Percentiles rank a stretch among this genome's conserved stretches.
Evolutionary conservation across 2,329 filamentous ascomycete genomes (phyloP).

Genomic region (Clonostachys byssicola): DNA sequence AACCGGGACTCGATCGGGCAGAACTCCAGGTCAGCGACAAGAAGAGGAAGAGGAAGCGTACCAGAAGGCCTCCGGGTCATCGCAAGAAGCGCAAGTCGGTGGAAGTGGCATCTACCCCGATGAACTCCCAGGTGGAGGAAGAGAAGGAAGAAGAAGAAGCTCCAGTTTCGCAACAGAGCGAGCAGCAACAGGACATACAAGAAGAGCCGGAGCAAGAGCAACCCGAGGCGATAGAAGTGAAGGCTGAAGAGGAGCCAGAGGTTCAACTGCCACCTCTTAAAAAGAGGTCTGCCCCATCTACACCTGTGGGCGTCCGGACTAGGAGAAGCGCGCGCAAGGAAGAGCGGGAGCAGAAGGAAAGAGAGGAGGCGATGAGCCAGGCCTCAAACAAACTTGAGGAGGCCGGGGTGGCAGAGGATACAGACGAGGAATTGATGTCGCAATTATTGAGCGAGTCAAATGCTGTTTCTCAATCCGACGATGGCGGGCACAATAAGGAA

Average conservation of each 20-base stretch:
- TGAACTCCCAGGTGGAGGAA: too few species aligned
- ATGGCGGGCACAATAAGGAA: background rate
- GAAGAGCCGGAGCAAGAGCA: too few species aligned
- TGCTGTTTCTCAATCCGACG: conserved; percentile 26
- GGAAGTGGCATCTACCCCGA: background rate
- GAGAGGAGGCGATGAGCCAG: conserved; percentile 8
- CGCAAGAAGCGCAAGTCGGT: conserved; percentile 20
- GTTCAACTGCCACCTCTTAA: background rate
- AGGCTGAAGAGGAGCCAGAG: too few species aligned
- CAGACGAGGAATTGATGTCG: conserved; percentile 34
- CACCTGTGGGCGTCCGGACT: background rate
- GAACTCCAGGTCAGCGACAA: conserved; percentile 7
- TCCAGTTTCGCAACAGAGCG: background rate
- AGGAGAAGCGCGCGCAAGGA: conserved; percentile 1
- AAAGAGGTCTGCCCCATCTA: background rate
- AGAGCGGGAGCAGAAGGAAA: conserved; percentile 1
- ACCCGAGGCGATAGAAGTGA: too few species aligned
- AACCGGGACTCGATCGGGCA: background rate
- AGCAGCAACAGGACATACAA: too few species aligned
- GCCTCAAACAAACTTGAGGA: too few species aligned
- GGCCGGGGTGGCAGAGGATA: conserved; percentile 14
- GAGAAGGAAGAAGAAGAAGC: too few species aligned
- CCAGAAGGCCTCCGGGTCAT: conserved; percentile 5
- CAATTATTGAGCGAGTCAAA: conserved; percentile 33
- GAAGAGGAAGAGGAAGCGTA: conserved; percentile 19